Conservation (phyloP, 352 stramenopile genomes). For the Phytopythium montanum region DNA sequence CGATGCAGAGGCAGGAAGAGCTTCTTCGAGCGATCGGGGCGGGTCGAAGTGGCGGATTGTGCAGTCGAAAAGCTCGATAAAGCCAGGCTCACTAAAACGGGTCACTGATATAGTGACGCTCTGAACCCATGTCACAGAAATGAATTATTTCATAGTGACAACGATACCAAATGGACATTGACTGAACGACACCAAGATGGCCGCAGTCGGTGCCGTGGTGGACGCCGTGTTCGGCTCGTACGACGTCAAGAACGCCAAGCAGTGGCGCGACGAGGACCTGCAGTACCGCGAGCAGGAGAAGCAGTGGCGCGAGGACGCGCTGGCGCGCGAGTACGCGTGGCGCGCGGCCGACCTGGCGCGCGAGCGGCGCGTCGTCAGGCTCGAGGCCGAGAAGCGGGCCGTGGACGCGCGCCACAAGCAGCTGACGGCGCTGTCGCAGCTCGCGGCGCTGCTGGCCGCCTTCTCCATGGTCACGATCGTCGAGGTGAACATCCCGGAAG, state of each 20-base stretch:
- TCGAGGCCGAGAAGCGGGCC: constrained; percentile 75
- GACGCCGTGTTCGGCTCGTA: constrained; percentile 83
- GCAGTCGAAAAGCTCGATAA: too few species aligned
- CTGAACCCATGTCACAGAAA: too few species aligned
- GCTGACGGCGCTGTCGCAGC: constrained; percentile 53
- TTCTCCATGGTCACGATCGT: constrained; percentile 78
- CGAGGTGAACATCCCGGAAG: constrained; percentile 47
- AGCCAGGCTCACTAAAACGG: too few species aligned
- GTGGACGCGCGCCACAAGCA: constrained; percentile 70
- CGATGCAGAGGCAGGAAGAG: too few species aligned
- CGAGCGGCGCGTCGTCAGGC: constrained; percentile 64
- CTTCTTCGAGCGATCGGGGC: too few species aligned
- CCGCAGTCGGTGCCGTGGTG: constrained; percentile 51
- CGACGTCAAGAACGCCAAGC: constrained; percentile 82
- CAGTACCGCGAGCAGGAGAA: constrained; percentile 71
- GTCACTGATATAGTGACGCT: too few species aligned
- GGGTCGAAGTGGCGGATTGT: too few species aligned
- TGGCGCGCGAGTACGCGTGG: constrained; percentile 63
- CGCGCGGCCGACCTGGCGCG: constrained; percentile 66
- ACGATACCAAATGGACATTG: too few species aligned
- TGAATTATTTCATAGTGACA: too few species aligned
- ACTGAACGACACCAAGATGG: constrained; percentile 26
- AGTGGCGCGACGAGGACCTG: constrained; percentile 80
- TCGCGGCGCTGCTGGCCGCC: constrained; percentile 60
- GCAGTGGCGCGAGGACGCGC: constrained; percentile 76